Percentiles rank a stretch among this genome's conserved stretches.
phyloP scores from a whole-genome alignment of 2,329 filamentous ascomycete genomes.

The Coleophoma eucalyptorum region DNA sequence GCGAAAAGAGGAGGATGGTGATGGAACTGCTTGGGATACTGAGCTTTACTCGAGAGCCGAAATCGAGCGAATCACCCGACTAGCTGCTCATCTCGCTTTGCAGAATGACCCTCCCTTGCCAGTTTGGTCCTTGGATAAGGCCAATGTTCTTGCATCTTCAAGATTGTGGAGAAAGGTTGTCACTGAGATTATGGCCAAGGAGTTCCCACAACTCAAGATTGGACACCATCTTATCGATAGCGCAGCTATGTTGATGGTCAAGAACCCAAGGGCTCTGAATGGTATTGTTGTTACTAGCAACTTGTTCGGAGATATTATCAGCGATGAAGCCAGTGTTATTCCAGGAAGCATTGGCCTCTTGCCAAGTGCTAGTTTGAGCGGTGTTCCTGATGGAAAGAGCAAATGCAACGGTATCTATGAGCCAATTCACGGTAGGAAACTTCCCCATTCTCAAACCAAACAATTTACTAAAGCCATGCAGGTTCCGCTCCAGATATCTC shows the following conservation, averaged over 20 bases:
- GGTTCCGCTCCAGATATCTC: slow-evolving; percentile 92
- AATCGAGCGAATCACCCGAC: slow-evolving; percentile 81
- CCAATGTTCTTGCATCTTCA: slow-evolving; percentile 89
- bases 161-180: slow-evolving; percentile 87
- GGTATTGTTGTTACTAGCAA: slow-evolving; percentile 92
- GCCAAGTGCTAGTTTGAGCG: slow-evolving; percentile 82
- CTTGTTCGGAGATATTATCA: slow-evolving; percentile 93
- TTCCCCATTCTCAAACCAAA: slow-evolving; percentile 2
- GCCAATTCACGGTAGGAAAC: slow-evolving; percentile 79
- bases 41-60: slow-evolving; percentile 83
- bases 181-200: slow-evolving; percentile 76
- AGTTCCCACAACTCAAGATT: slow-evolving; percentile 83
- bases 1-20: slow-evolving; percentile 73
- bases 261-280: slow-evolving; percentile 84
- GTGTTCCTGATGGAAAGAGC: slow-evolving; percentile 79
- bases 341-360: slow-evolving; percentile 85
- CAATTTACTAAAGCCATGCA: slow-evolving; percentile 25
- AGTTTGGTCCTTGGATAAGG: slow-evolving; percentile 91
- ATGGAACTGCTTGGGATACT: slow-evolving; percentile 73
- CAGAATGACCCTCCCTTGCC: slow-evolving; percentile 71
- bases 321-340: slow-evolving; percentile 92
- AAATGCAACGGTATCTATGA: slow-evolving; percentile 95
- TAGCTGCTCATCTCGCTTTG: slow-evolving; percentile 78
- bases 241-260: slow-evolving; percentile 97
- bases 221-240: slow-evolving; percentile 92